phyloP scores from a whole-genome alignment of 139 green algal species.

The Chlorella vulgaris region DNA sequence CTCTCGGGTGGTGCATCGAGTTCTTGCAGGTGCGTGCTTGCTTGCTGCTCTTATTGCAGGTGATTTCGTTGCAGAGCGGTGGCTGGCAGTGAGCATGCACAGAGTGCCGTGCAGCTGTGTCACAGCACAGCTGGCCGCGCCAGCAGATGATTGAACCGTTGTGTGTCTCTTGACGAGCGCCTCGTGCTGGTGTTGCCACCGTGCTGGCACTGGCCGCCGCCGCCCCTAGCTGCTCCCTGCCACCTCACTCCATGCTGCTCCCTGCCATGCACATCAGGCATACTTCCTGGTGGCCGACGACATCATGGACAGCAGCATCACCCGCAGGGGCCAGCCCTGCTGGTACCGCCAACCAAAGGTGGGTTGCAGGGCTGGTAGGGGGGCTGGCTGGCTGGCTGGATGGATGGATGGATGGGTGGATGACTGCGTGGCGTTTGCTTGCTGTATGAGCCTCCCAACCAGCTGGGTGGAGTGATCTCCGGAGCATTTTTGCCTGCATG shows the following conservation, averaged over 20 bases:
- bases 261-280: conserved; percentile 64
- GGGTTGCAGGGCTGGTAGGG: neutral
- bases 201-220: no score
- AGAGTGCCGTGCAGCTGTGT: no score
- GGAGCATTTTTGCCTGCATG: no score
- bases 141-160: neutral
- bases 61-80: neutral
- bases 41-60: neutral
- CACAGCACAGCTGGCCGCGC: no score
- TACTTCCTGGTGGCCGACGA: conserved; percentile 99
- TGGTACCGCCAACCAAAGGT: conserved; percentile 92
- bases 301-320: conserved; percentile 99
- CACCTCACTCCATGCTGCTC: neutral
- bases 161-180: neutral
- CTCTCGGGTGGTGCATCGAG: conserved; percentile 98
- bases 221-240: neutral
- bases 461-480: no score
- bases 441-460: no score
- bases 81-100: no score
- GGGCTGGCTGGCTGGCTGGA: neutral
- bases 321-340: conserved; percentile 94
- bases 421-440: no score
- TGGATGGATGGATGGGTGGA: neutral
- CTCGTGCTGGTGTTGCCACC: no score
- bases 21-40: conserved; percentile 59